Conservation (phyloP, 2,329 filamentous ascomycete genomes). For the Blumeria graminis region DNA sequence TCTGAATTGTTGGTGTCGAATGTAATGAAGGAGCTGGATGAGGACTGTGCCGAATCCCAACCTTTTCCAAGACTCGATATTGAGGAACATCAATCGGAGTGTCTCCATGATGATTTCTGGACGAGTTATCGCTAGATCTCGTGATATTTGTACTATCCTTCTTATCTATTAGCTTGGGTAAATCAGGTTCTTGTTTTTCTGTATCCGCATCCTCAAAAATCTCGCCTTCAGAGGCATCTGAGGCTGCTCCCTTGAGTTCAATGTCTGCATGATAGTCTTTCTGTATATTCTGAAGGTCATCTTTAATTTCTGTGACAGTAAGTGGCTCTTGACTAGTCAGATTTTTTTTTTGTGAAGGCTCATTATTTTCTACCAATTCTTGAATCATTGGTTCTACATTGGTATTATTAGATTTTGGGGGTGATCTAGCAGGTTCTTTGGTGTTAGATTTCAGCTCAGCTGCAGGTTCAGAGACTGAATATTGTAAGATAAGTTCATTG, state of each 20-base stretch:
- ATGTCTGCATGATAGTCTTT: slow-evolving; percentile 4
- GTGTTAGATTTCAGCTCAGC: slow-evolving; percentile 5
- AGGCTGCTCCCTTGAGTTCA: slow-evolving; percentile 5
- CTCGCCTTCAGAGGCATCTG: slow-evolving; percentile 14
- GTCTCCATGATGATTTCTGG: too few relatives aligned
- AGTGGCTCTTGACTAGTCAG: slow-evolving; percentile 8
- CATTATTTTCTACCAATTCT: not conserved
- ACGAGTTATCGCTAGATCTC: too few relatives aligned
- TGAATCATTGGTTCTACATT: slow-evolving; percentile 1
- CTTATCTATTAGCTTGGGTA: too few relatives aligned
- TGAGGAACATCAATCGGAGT: too few relatives aligned
- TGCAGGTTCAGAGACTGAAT: slow-evolving; percentile 7
- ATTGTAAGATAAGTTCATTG: slow-evolving; percentile 12
- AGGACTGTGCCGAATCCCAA: slow-evolving; percentile 3
- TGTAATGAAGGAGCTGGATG: slow-evolving; percentile 5
- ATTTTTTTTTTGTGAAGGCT: slow-evolving; percentile 6
- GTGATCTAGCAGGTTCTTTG: slow-evolving; percentile 1
- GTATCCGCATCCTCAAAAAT: slow-evolving; percentile 12
- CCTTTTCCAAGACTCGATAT: too few relatives aligned
- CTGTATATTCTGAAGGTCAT: slow-evolving; percentile 3
- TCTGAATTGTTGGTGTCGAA: slow-evolving; percentile 5
- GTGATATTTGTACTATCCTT: too few relatives aligned
- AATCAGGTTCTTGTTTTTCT: slow-evolving; percentile 5
- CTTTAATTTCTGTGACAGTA: slow-evolving; percentile 5
- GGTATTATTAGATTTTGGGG: not conserved